These are phyloP conservation scores for Aspergillus thermomutatus DNA, from an alignment of 2,329 filamentous ascomycete species.

Conservation along the genomic window DNA sequence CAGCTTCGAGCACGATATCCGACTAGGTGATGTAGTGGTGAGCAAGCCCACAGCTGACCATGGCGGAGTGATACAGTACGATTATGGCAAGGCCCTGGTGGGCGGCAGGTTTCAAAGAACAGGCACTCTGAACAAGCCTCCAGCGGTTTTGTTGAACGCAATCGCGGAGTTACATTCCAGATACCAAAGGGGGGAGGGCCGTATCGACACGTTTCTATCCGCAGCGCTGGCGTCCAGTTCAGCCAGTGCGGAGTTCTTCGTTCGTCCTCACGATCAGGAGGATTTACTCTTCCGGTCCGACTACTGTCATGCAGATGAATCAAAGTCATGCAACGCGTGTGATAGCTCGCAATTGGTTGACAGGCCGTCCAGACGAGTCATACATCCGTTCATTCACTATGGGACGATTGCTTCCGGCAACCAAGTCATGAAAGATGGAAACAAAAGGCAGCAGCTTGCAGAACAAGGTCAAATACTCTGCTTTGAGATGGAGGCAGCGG, in stretches of 20 bases:
- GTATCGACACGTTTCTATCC: too few relatives aligned
- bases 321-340: too few relatives aligned
- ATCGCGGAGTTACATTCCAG: background rate
- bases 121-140: constrained; percentile 3
- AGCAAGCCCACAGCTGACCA: background rate
- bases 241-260: background rate
- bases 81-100: constrained; percentile 5
- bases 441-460: background rate
- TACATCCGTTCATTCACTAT: background rate
- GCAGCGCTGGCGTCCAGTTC: too few relatives aligned
- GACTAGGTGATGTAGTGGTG: constrained; percentile 7
- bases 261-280: background rate
- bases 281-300: background rate
- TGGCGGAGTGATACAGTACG: constrained; percentile 9
- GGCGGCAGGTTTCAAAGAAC: background rate
- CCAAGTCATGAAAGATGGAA: background rate
- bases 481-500: background rate
- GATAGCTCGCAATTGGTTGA: too few relatives aligned
- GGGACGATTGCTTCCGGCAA: background rate
- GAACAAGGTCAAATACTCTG: background rate
- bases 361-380: too few relatives aligned
- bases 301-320: too few relatives aligned
- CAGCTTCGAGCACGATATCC: background rate
- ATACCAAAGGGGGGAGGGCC: too few relatives aligned
- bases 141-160: background rate